Evolutionary conservation across 73 alveolate species (phyloP).

Genomic region (Blepharisma stoltei): DNA sequence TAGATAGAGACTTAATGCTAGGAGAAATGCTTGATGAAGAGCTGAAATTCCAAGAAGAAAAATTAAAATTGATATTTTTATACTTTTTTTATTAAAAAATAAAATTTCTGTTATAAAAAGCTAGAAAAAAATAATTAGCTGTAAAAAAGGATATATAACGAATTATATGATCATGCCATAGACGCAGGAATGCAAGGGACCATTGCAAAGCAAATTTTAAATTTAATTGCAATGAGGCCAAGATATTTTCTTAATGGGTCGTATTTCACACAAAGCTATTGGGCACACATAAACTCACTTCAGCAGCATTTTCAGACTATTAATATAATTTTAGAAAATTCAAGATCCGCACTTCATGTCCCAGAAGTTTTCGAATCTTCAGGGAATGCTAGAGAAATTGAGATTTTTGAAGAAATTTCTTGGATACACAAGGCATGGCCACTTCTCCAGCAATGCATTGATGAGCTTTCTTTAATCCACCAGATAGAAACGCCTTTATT

Average conservation of each 20-base stretch:
- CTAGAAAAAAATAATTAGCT: too few relatives aligned
- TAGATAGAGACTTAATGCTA: conserved; percentile 4
- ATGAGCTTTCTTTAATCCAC: neutral
- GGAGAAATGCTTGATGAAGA: conserved; percentile 23
- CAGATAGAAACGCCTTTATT: conserved; percentile 1
- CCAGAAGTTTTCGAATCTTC: too few relatives aligned
- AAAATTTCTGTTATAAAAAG: too few relatives aligned
- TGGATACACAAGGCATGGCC: neutral
- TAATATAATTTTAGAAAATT: neutral
- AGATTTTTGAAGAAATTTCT: too few relatives aligned
- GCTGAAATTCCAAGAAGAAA: conserved; percentile 20
- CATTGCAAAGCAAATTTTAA: neutral
- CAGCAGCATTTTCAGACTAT: neutral
- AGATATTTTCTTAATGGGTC: conserved; percentile 15
- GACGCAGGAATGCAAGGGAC: neutral
- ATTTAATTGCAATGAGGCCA: conserved; percentile 27
- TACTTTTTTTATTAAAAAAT: too few relatives aligned
- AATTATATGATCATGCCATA: conserved; percentile 1
- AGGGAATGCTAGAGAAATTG: too few relatives aligned
- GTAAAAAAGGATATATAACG: too few relatives aligned
- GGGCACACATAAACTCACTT: conserved; percentile 16
- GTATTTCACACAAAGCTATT: conserved; percentile 8
- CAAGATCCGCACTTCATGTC: too few relatives aligned
- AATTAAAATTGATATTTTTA: neutral
- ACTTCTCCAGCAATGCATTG: neutral